Percentiles rank a stretch among this genome's conserved stretches.
Conservation (phyloP, 2,329 filamentous ascomycete species). For the Bipolaris oryzae region DNA sequence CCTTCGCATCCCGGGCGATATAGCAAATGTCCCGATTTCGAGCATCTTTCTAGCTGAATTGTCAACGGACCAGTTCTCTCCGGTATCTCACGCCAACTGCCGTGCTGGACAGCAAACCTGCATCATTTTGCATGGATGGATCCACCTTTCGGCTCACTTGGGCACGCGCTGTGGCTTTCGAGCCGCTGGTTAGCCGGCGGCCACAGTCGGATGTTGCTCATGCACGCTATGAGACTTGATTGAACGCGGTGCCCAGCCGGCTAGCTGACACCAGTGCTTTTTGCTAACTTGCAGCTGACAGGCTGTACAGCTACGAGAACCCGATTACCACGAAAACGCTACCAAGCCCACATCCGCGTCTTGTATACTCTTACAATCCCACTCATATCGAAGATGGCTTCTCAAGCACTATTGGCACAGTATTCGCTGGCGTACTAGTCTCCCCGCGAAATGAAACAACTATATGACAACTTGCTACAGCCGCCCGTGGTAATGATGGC, state of each 20-base stretch:
- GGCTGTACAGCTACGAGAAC: conserved; percentile 17
- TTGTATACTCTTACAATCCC: background rate
- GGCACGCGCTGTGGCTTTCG: conserved; percentile 25
- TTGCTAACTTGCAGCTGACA: conserved; percentile 26
- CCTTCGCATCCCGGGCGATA: background rate
- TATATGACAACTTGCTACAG: conserved; percentile 13
- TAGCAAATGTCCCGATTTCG: background rate
- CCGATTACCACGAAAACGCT: background rate
- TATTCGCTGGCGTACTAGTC: background rate
- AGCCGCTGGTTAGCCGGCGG: conserved; percentile 32
- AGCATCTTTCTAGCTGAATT: conserved; percentile 9
- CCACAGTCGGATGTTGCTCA: conserved; percentile 18
- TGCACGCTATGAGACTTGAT: conserved; percentile 26
- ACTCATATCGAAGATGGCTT: background rate
- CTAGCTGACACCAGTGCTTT: conserved; percentile 18
- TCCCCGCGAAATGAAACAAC: conserved; percentile 1
- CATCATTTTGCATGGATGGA: conserved; percentile 28
- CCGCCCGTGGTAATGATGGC: conserved; percentile 18
- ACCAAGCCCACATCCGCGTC: background rate
- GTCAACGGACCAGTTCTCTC: conserved; percentile 11
- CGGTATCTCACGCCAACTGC: conserved; percentile 9
- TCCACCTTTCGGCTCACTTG: conserved; percentile 20
- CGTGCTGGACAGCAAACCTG: conserved; percentile 12
- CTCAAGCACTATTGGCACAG: background rate
- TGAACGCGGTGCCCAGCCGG: conserved; percentile 24